Base-by-base conservation (phyloP, 192 early-diverging fungal species). In the Dimargaris cristalligena region DNA sequence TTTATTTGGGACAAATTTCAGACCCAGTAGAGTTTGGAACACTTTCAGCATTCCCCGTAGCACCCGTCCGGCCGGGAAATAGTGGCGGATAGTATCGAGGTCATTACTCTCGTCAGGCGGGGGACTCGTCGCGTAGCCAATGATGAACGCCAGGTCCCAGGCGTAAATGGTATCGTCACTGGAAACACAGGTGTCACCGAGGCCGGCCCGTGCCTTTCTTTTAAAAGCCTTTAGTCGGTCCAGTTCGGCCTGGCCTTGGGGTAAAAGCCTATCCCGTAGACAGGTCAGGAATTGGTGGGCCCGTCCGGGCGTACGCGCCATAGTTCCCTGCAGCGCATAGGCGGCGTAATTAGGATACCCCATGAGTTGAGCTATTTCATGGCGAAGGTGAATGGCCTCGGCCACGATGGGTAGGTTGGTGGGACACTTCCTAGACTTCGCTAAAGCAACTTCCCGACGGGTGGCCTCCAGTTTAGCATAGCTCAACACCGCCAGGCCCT, bases 61-160 rank as follows among this genome's bases (percentile, higher is more conserved):
- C 31, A 79, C 84, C 59, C 62, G 64, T 59, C 72, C 71, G 63
- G 84, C 72, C 23, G 77, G 72, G 62, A 90, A 87, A 62, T 87
- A 90, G 62, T 87, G 70, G 64, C 87, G 86, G 70, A 89, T 80
- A 44, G 78, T 67, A n/a, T n/a, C n/a, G n/a, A n/a, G n/a, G 58
- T 89, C 81, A 57, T 87, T 74, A 60, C 83, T 82, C 52, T 91
- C 80, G n/a, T 77, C 63, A 65, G 84, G 86, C 62, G 81, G 69
- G 46, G 75, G 76, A 68, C 87, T 81, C 59, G 85, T 73, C 34
- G 88, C 61, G 56, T 83, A 68, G 54, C 79, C 82, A 44, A 78
- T 63, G 62, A 87, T 90, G 69, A 83, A 92, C 47, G 69, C 70
- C 51, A 74, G 71, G 66, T 92, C 88, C 84, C 87, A 92, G 11